Percentiles rank a stretch among this genome's conserved stretches.
These are phyloP conservation scores for Dendrobium officinale DNA, from an alignment of 106 monocot species.

Conservation along the genomic window DNA sequence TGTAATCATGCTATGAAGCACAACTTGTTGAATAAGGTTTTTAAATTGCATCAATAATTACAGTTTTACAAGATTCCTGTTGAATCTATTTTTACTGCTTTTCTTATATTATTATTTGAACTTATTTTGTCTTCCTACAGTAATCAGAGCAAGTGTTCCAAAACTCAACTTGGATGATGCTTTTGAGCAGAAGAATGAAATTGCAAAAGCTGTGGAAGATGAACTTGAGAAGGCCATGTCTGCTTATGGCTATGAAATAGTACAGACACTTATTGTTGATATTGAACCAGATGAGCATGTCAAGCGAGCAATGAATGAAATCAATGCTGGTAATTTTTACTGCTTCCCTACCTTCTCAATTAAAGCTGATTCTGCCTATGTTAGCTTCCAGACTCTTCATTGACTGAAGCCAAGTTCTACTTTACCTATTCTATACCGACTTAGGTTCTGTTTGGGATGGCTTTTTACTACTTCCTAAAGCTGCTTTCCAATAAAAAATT, in stretches of 20 bases:
- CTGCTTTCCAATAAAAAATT: too few species aligned
- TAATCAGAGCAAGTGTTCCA: constrained; percentile 82
- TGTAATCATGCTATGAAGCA: not conserved
- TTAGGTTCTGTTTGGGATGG: not conserved
- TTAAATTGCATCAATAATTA: not conserved
- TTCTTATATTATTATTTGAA: not conserved
- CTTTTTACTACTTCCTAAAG: too few species aligned
- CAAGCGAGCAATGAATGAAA: constrained; percentile 83
- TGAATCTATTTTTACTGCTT: not conserved
- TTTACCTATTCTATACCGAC: not conserved
- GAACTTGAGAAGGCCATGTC: constrained; percentile 92
- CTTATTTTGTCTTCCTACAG: constrained; percentile 18
- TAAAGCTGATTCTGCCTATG: not conserved
- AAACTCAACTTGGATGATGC: constrained; percentile 71
- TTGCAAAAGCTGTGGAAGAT: constrained; percentile 68
- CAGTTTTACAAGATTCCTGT: not conserved
- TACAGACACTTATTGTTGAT: constrained; percentile 80
- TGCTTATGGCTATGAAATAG: constrained; percentile 77
- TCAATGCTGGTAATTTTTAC: constrained; percentile 53
- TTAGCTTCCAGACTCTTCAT: not conserved
- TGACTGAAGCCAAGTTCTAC: not conserved
- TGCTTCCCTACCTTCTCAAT: not conserved
- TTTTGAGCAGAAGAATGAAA: constrained; percentile 82
- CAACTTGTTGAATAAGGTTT: not conserved
- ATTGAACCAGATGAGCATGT: constrained; percentile 77